Conservation (phyloP, 306 rosid genomes). For the Amphicarpaea edgeworthii region DNA sequence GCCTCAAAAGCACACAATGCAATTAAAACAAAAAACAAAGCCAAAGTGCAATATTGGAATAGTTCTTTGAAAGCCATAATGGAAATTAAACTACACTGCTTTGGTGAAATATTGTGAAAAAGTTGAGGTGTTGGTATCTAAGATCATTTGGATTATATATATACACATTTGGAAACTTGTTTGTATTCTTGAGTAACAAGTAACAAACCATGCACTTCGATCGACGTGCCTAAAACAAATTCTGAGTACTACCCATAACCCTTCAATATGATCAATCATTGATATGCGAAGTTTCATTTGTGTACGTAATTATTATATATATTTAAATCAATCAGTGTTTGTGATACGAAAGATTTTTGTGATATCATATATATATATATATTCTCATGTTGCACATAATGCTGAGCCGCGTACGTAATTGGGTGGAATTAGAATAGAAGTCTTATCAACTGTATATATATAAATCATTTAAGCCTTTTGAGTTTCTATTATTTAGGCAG, state of each 20-base stretch:
- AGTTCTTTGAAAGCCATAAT: conserved; percentile 35
- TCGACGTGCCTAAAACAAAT: conserved; percentile 8
- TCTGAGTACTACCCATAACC: conserved; percentile 26
- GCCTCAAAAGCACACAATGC: conserved; percentile 33
- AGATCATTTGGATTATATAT: conserved; percentile 7
- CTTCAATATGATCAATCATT: conserved; percentile 4
- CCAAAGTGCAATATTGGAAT: conserved; percentile 30
- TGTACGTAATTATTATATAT: not conserved
- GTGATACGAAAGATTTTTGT: not conserved
- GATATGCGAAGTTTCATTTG: conserved; percentile 8
- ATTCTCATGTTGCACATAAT: conserved; percentile 6
- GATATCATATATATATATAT: too few species aligned
- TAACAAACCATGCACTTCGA: not conserved
- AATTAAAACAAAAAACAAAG: conserved; percentile 40
- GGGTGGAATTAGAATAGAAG: conserved; percentile 6
- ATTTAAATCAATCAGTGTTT: conserved; percentile 15
- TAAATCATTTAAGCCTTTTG: not conserved
- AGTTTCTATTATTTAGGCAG: too few species aligned
- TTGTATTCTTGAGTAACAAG: too few species aligned
- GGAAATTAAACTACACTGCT: not conserved
- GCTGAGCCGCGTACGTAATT: conserved; percentile 8
- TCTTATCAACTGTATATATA: not conserved
- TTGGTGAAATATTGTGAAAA: conserved; percentile 24
- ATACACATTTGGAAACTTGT: not conserved
- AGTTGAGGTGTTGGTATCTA: not conserved